Evolutionary conservation across 2,329 filamentous ascomycete species (phyloP).

Genomic region (Colletotrichum eleusines): DNA sequence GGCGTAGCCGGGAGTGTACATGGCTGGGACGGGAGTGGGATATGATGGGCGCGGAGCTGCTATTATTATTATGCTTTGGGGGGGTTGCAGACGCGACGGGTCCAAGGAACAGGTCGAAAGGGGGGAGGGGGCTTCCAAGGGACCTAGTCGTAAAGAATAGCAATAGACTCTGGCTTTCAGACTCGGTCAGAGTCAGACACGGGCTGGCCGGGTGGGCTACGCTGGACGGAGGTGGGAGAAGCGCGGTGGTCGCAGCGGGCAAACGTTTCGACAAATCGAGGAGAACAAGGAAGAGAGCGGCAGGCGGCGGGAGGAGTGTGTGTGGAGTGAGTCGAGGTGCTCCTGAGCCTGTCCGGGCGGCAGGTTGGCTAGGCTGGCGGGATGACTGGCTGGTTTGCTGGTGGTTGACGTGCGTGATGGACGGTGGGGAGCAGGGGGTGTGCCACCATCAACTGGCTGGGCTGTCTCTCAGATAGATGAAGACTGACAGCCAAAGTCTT

Average conservation of each 20-base stretch:
- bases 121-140: constrained; percentile 23
- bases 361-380: constrained; percentile 25
- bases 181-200: constrained; percentile 28
- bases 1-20: constrained; percentile 69
- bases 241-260: constrained; percentile 32
- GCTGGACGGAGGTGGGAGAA: constrained; percentile 30
- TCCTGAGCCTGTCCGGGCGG: constrained; percentile 33
- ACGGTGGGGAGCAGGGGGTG: constrained; percentile 38
- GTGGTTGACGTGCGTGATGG: constrained; percentile 40
- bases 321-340: constrained; percentile 36
- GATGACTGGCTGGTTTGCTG: constrained; percentile 35
- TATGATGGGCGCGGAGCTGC: constrained; percentile 36
- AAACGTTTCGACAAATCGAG: constrained; percentile 35
- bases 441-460: constrained; percentile 35
- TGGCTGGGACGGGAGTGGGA: constrained; percentile 50
- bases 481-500: constrained; percentile 31
- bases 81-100: constrained; percentile 28
- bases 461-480: constrained; percentile 35
- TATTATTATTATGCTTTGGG: constrained; percentile 42
- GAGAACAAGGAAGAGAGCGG: constrained; percentile 34
- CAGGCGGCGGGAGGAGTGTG: constrained; percentile 33
- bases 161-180: constrained; percentile 38
- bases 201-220: constrained; percentile 27
- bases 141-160: constrained; percentile 31
- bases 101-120: constrained; percentile 22